These are phyloP conservation scores for Fomes fomentarius DNA, from an alignment of 1,284 basidiomycete species.

Conservation along the genomic window DNA sequence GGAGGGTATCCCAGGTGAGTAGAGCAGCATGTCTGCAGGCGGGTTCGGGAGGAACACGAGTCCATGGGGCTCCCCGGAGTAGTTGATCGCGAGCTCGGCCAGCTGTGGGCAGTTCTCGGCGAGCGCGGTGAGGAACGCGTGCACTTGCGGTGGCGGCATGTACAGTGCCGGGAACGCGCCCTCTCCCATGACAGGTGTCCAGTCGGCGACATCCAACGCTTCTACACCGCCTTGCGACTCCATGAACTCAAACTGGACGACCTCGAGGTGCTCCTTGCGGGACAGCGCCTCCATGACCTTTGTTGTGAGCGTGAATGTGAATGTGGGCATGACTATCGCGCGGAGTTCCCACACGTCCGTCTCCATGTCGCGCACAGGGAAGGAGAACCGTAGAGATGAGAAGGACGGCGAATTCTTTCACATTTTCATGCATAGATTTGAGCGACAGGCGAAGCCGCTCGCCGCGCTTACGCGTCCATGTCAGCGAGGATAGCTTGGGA, in stretches of 20 bases:
- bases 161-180: conserved; percentile 58
- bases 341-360: conserved; percentile 43
- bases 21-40: conserved; percentile 30
- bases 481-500: conserved; percentile 34
- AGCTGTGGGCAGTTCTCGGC: conserved; percentile 51
- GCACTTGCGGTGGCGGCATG: conserved; percentile 45
- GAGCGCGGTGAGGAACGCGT: conserved; percentile 45
- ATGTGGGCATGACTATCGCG: conserved; percentile 46
- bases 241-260: conserved; percentile 53
- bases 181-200: conserved; percentile 45
- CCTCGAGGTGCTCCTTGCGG: conserved; percentile 43
- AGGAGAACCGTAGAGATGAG: conserved; percentile 40
- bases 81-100: conserved; percentile 41
- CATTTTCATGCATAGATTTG: conserved; percentile 47
- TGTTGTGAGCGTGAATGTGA: conserved; percentile 53
- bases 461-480: conserved; percentile 7
- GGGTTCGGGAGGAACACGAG: conserved; percentile 9
- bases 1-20: conserved; percentile 51
- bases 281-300: conserved; percentile 50
- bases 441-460: conserved; percentile 39
- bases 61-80: conserved; percentile 19
- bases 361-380: conserved; percentile 40
- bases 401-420: conserved; percentile 37
- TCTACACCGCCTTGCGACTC: conserved; percentile 46
- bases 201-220: conserved; percentile 43